These are phyloP conservation scores for Thalassiosira mediterranea DNA, from an alignment of 352 stramenopile genomes.

Conservation along the genomic window DNA sequence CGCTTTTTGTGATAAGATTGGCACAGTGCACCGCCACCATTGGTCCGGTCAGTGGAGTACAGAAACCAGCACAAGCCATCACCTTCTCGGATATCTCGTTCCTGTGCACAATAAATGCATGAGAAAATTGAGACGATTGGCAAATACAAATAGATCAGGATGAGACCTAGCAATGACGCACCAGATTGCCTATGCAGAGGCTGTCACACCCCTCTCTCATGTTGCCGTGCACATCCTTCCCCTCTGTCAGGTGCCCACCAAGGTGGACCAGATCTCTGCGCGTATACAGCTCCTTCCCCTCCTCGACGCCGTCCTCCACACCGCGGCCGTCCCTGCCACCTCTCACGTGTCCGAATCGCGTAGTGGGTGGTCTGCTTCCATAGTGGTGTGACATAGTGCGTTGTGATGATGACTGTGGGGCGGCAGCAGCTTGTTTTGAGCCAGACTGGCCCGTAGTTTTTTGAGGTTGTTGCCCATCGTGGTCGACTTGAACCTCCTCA, in stretches of 20 bases:
- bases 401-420: no score
- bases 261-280: conserved; percentile 49
- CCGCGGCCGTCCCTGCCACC: no score
- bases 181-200: conserved; percentile 54
- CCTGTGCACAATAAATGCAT: conserved; percentile 18
- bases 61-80: conserved; percentile 60
- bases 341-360: conserved; percentile 56
- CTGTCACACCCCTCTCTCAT: conserved; percentile 62
- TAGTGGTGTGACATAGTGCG: no score
- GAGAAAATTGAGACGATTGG: neutral
- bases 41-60: conserved; percentile 47
- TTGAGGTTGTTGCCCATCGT: neutral
- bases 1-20: conserved; percentile 59
- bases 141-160: neutral
- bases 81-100: conserved; percentile 56
- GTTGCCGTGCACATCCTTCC: conserved; percentile 61
- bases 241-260: conserved; percentile 44
- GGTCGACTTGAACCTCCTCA: conserved; percentile 31
- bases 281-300: conserved; percentile 64
- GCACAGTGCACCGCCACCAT: conserved; percentile 55
- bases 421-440: no score
- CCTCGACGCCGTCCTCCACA: conserved; percentile 38
- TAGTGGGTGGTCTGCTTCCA: conserved; percentile 15
- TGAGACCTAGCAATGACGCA: conserved; percentile 17
- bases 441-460: neutral